A percentile compares a stretch with the other conserved stretches of the same genome.
These are phyloP conservation scores for Aspergillus transmontanensis DNA, from an alignment of 2,329 filamentous ascomycete genomes.

Conservation along the genomic window DNA sequence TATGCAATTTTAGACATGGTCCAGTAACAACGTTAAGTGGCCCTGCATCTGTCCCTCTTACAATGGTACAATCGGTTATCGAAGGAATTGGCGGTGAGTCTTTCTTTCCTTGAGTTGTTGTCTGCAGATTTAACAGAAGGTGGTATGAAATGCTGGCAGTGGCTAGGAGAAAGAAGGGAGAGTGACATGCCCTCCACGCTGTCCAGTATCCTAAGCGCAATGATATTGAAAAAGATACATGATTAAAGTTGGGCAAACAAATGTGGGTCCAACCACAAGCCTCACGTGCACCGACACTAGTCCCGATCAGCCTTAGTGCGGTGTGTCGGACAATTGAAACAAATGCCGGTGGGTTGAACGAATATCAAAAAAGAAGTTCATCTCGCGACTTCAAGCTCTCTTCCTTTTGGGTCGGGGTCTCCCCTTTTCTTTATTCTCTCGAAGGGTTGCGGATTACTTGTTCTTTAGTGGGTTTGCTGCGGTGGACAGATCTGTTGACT, in stretches of 20 bases:
- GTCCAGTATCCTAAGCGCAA: neutral
- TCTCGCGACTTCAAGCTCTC: constrained; percentile 11
- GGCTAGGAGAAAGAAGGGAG: neutral
- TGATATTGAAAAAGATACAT: no score
- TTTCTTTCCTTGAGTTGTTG: neutral
- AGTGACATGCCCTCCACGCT: neutral
- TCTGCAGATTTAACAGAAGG: neutral
- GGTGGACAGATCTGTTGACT: neutral
- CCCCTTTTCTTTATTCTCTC: constrained; percentile 15
- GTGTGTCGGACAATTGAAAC: constrained; percentile 18
- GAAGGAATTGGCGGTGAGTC: constrained; percentile 1
- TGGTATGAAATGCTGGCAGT: neutral
- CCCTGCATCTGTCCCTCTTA: neutral
- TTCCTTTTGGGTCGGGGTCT: constrained; percentile 17
- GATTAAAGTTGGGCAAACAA: constrained; percentile 1
- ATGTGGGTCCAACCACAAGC: constrained; percentile 10
- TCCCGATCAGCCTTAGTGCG: constrained; percentile 20
- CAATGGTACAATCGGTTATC: neutral
- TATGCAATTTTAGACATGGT: neutral
- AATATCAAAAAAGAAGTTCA: constrained; percentile 23
- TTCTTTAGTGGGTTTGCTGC: constrained; percentile 1
- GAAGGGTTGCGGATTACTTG: constrained; percentile 11
- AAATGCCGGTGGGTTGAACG: constrained; percentile 19
- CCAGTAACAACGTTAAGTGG: neutral
- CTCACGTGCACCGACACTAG: constrained; percentile 25